Evolutionary conservation across 345 rosid genomes (phyloP), one percentile per base, ranked within the genome.

Genomic region (Hibiscus tridactylites): DNA sequence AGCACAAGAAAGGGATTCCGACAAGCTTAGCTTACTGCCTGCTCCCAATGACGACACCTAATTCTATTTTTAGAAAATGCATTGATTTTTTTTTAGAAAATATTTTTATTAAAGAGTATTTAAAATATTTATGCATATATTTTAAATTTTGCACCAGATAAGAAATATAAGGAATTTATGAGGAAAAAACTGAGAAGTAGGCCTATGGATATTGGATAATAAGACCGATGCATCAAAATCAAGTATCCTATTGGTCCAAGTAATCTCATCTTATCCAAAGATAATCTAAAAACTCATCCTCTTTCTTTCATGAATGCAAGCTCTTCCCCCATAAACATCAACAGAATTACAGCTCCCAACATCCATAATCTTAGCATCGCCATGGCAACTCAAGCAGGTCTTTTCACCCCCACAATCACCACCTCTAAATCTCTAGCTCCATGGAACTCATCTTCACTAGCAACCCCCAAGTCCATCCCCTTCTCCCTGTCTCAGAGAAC

Each of bases 11-110:
- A 78, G 81, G 56, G 46, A 63, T 75, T 74, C 78, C 12, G 81
- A 86, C 61, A 84, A 79, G 81, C 93, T 86, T 60, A 79, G 85
- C 33, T 75, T 92, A 53, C 87, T 95, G 99, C 83, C 90, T 68
- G 83, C 89, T 58, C 88, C 86, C 0, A 82, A 79, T 74, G 88
- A 90, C 61, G 88, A 90, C 61, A 79, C 67, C 79, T 88, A 86
- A 82, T 37, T 65, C 4, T 13, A 15, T 50, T 15, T 0, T 49
- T n/a, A n/a, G n/a, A n/a, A n/a, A n/a, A n/a, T n/a, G n/a, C n/a
- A n/a, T n/a, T n/a, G n/a, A n/a, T n/a, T n/a, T n/a, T 50, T 15
- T 0, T 49, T 39, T 39, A 8, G 0, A 42, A 42, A 9, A 42
- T 42, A 9, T 42, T 42, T 39, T 9, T 42, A 42, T 42, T 42